A percentile compares a stretch with the other conserved stretches of the same genome.
Evolutionary conservation across 192 early-diverging fungal species (phyloP).

Genomic region (Backusella mclennaniae): DNA sequence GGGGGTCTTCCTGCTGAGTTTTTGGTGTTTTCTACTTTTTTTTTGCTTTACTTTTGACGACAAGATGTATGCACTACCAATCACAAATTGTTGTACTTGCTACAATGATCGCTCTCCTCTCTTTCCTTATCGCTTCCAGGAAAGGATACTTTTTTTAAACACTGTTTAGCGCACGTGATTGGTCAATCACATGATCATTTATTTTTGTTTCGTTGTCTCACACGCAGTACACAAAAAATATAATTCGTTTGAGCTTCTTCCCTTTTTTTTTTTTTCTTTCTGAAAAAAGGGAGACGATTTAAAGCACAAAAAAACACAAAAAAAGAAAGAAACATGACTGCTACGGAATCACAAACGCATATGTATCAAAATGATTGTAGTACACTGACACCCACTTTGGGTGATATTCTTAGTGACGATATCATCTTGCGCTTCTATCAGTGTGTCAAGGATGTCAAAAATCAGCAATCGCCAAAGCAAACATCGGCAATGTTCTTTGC

Average conservation of each 20-base stretch:
- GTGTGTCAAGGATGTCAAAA: slow-evolving; percentile 33
- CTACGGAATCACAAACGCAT: neutral
- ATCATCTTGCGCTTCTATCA: slow-evolving; percentile 28
- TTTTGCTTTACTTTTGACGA: too few species aligned
- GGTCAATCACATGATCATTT: neutral
- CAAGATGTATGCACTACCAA: too few species aligned
- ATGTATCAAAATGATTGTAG: slow-evolving; percentile 8
- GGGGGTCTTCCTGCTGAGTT: too few species aligned
- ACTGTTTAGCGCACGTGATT: neutral
- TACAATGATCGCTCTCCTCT: too few species aligned
- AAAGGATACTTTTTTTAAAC: too few species aligned
- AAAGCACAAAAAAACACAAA: neutral
- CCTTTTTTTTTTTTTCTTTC: neutral
- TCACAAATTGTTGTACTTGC: too few species aligned
- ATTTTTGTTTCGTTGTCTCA: neutral
- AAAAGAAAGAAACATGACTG: neutral
- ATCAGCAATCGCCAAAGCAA: slow-evolving; percentile 23
- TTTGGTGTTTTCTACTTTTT: too few species aligned
- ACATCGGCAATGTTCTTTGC: slow-evolving; percentile 34
- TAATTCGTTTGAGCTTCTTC: neutral
- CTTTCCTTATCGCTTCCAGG: neutral
- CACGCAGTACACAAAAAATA: neutral
- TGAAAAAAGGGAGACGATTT: neutral
- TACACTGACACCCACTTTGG: slow-evolving; percentile 20
- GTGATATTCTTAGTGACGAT: slow-evolving; percentile 28